Evolutionary conservation across 2,329 filamentous ascomycete species (phyloP).

Genomic region (Fusarium succisae): DNA sequence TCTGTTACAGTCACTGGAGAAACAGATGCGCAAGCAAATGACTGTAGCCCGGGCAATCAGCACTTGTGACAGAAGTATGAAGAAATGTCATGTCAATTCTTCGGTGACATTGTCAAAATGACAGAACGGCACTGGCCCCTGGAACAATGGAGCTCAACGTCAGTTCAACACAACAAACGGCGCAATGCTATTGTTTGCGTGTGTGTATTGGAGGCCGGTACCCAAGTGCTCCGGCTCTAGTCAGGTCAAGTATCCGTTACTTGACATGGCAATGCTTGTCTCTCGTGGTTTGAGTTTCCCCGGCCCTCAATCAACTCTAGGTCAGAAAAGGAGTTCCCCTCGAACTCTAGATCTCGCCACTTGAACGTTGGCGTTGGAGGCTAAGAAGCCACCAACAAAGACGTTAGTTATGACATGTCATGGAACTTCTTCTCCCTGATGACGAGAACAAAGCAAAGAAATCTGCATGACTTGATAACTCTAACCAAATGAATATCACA

Average conservation of each 20-base stretch:
- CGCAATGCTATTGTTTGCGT: not conserved
- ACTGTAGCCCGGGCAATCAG: constrained; percentile 3
- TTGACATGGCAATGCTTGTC: not conserved
- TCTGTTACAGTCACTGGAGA: not conserved
- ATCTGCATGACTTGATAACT: not conserved
- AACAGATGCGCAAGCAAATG: not conserved
- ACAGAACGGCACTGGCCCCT: not conserved
- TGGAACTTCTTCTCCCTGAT: not conserved
- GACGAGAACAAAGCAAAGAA: constrained; percentile 20
- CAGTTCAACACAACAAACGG: constrained; percentile 2
- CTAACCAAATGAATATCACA: constrained; percentile 12
- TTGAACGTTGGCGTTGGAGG: not conserved
- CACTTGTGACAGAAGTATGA: not conserved
- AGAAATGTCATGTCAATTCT: not conserved
- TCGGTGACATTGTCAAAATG: constrained; percentile 3
- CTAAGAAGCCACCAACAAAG: not conserved
- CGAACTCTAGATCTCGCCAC: not conserved
- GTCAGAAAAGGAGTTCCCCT: constrained; percentile 18
- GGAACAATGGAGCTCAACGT: constrained; percentile 11
- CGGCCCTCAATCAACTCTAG: not conserved
- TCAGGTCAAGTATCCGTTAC: constrained; percentile 9
- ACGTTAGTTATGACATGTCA: constrained; percentile 16
- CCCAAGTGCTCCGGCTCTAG: not conserved
- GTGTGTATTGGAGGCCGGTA: constrained; percentile 19
- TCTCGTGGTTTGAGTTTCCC: constrained; percentile 12